phyloP scores from a whole-genome alignment of 805 yeast species.

The Huiozyma sinensis region DNA sequence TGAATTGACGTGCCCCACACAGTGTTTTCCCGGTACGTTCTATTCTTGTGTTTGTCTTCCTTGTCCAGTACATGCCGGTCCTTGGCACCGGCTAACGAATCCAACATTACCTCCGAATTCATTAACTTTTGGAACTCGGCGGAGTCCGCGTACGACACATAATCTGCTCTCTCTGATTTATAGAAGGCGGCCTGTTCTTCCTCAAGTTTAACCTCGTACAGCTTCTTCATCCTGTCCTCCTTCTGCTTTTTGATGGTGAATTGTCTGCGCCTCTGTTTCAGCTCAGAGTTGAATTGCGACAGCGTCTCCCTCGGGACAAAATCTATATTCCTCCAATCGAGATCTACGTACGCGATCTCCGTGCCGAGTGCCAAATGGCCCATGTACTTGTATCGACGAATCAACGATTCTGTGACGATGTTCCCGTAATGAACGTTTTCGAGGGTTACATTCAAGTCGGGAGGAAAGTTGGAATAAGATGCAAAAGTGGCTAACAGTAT shows the following conservation, averaged over 20 bases:
- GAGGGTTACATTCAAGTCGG: conserved; percentile 46
- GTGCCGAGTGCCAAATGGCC: conserved; percentile 81
- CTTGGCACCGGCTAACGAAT: conserved; percentile 4
- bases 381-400: conserved; percentile 60
- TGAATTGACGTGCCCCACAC: conserved; percentile 63
- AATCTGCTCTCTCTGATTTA: conserved; percentile 44
- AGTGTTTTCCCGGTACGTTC: conserved; percentile 36
- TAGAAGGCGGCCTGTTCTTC: conserved; percentile 47
- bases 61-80: background rate
- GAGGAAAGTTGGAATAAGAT: conserved; percentile 57
- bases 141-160: conserved; percentile 1
- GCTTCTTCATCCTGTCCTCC: conserved; percentile 50
- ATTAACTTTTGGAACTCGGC: background rate
- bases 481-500: conserved; percentile 55
- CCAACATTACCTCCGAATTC: conserved; percentile 1
- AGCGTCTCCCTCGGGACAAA: conserved; percentile 35
- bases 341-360: conserved; percentile 70
- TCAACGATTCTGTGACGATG: conserved; percentile 44
- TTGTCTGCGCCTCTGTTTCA: conserved; percentile 45
- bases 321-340: conserved; percentile 60
- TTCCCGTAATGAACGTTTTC: conserved; percentile 64
- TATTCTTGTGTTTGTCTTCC: background rate
- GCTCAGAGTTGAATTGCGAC: conserved; percentile 41
- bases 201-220: conserved; percentile 51
- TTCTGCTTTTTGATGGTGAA: conserved; percentile 38